Conservation (phyloP, 108 stramenopile genomes). For the Poteriospumella lacustris region DNA sequence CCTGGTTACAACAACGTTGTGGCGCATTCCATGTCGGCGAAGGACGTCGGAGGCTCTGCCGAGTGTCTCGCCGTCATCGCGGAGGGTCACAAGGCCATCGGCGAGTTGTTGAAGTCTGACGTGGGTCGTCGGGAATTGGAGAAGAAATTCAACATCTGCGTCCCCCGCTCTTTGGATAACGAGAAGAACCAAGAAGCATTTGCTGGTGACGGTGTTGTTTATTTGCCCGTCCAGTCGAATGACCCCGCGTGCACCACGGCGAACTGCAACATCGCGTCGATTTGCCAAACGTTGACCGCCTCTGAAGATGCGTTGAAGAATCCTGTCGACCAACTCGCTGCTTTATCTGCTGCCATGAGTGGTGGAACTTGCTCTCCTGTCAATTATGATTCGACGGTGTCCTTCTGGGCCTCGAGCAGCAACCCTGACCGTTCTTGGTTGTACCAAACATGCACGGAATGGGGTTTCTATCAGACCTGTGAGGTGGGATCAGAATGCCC, state of each 20-base stretch:
- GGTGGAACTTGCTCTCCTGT: not conserved
- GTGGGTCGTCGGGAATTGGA: conserved; percentile 13
- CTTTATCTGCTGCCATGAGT: not conserved
- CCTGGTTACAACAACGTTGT: conserved; percentile 27
- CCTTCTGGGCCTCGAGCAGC: not conserved
- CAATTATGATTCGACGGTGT: not conserved
- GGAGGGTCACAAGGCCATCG: conserved; percentile 62
- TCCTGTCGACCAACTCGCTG: not conserved
- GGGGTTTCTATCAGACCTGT: conserved; percentile 92
- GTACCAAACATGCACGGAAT: conserved; percentile 90
- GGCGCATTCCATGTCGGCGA: conserved; percentile 33
- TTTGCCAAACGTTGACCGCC: conserved; percentile 52
- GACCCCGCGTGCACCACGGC: conserved; percentile 66
- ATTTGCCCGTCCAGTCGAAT: conserved; percentile 71
- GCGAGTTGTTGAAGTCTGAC: conserved; percentile 26
- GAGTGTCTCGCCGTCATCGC: conserved; percentile 61
- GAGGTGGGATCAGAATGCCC: conserved; percentile 63
- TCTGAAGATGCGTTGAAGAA: not conserved
- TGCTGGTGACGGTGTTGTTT: conserved; percentile 74
- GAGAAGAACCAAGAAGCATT: conserved; percentile 55
- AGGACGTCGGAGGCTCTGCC: conserved; percentile 64
- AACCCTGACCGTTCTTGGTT: conserved; percentile 60
- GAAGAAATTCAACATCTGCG: conserved; percentile 66
- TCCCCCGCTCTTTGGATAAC: conserved; percentile 45
- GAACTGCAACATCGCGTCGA: conserved; percentile 68